Evolutionary conservation across 495 filamentous ascomycete genomes (phyloP).

Genomic region (Penicillium macrosclerotiorum): DNA sequence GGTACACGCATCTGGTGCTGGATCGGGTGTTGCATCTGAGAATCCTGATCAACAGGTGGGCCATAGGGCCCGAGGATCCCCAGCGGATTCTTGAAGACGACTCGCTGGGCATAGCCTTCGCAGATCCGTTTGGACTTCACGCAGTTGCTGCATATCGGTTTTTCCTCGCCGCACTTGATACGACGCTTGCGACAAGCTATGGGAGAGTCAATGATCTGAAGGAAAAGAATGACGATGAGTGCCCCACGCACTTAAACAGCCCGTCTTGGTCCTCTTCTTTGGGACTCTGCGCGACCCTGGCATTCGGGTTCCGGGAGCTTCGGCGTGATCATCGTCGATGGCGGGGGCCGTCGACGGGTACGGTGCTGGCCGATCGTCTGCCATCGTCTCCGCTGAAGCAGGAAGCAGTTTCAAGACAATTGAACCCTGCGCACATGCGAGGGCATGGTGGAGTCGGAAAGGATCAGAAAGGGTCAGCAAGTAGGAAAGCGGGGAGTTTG

Average conservation of each 20-base stretch:
- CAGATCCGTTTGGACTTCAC: constrained; percentile 91
- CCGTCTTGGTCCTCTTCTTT: constrained; percentile 88
- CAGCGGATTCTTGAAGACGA: constrained; percentile 88
- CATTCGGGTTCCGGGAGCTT: constrained; percentile 13
- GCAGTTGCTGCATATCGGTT: constrained; percentile 88
- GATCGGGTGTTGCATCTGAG: constrained; percentile 24
- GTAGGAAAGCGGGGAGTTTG: background rate
- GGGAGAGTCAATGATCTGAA: constrained; percentile 11
- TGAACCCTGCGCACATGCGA: background rate
- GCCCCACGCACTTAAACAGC: constrained; percentile 85
- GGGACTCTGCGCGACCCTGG: constrained; percentile 23
- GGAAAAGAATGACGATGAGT: background rate
- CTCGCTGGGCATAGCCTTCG: constrained; percentile 90
- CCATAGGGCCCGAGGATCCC: constrained; percentile 51
- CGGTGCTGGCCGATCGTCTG: background rate
- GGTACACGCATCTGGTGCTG: constrained; percentile 16
- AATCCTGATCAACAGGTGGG: constrained; percentile 18
- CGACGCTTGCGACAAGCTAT: constrained; percentile 88
- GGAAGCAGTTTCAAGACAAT: background rate
- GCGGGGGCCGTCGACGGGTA: background rate
- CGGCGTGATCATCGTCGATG: background rate
- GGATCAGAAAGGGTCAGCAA: background rate
- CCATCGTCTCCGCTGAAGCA: background rate
- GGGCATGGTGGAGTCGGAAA: constrained; percentile 10
- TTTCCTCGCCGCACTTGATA: constrained; percentile 97